These are phyloP conservation scores for Hypoxylon subgilvum DNA, from an alignment of 495 filamentous ascomycete species.

Conservation along the genomic window DNA sequence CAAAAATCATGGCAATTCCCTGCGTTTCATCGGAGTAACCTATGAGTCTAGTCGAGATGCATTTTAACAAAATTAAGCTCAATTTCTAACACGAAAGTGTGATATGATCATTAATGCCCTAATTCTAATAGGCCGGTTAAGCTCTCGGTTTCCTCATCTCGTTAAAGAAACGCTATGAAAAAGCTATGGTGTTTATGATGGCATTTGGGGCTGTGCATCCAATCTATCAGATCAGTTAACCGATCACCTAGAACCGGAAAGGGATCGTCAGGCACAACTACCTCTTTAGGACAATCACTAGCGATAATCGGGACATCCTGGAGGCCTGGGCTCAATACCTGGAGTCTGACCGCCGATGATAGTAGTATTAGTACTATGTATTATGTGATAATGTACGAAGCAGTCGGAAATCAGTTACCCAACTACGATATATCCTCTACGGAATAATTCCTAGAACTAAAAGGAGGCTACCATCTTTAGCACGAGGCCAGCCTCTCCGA, in stretches of 20 bases:
- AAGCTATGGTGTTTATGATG: slow-evolving; percentile 8
- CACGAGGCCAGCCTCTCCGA: neutral
- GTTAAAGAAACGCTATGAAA: slow-evolving; percentile 19
- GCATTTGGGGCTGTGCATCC: slow-evolving; percentile 18
- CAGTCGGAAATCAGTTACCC: slow-evolving; percentile 24
- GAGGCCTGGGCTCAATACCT: neutral
- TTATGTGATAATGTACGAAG: slow-evolving; percentile 21
- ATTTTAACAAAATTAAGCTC: neutral
- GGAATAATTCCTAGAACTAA: slow-evolving; percentile 14
- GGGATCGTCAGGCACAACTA: slow-evolving; percentile 31
- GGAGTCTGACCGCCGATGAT: slow-evolving; percentile 16
- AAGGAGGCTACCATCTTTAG: slow-evolving; percentile 1
- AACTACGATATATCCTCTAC: slow-evolving; percentile 14
- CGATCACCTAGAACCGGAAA: slow-evolving; percentile 18
- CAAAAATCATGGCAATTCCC: neutral
- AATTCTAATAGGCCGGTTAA: slow-evolving; percentile 24
- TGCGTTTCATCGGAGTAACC: no score
- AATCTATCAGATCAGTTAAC: slow-evolving; percentile 27
- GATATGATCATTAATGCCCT: slow-evolving; percentile 2
- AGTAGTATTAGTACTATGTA: no score
- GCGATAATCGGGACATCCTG: neutral
- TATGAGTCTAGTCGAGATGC: neutral
- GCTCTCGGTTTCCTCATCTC: slow-evolving; percentile 33
- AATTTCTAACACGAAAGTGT: slow-evolving; percentile 24
- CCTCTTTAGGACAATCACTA: slow-evolving; percentile 16